phyloP scores from a whole-genome alignment of 176 grass and related monocot genomes.

The Juncus effusus region DNA sequence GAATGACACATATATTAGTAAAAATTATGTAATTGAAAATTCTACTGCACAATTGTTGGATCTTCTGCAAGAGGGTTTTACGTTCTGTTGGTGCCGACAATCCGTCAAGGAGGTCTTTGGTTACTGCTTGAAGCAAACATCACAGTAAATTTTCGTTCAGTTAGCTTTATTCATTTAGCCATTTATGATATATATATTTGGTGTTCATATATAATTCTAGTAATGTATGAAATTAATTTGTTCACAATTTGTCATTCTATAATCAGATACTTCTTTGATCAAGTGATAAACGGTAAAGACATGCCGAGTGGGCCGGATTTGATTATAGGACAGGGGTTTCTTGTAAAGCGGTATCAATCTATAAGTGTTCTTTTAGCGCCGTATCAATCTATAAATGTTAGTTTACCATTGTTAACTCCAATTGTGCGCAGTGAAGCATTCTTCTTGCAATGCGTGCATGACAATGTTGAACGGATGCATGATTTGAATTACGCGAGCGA shows the following conservation, averaged over 20 bases:
- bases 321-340: no score
- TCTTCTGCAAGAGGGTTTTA: conserved; percentile 4
- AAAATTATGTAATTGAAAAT: background rate
- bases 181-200: background rate
- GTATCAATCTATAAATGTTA: no score
- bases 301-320: no score
- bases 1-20: background rate
- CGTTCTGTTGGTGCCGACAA: conserved; percentile 4
- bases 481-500: background rate
- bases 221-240: no score
- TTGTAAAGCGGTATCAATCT: no score
- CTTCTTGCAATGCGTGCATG: conserved; percentile 20
- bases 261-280: conserved; percentile 5
- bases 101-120: background rate
- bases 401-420: conserved; percentile 17
- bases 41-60: conserved; percentile 9
- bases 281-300: background rate
- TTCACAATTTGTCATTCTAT: background rate
- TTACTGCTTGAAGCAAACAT: conserved; percentile 2
- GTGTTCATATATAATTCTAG: background rate
- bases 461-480: background rate
- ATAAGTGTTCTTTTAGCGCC: no score
- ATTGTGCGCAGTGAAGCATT: background rate
- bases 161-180: background rate
- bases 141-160: background rate